Base-by-base conservation (phyloP, 495 filamentous ascomycete species). In the Penicillium diatomitis region DNA sequence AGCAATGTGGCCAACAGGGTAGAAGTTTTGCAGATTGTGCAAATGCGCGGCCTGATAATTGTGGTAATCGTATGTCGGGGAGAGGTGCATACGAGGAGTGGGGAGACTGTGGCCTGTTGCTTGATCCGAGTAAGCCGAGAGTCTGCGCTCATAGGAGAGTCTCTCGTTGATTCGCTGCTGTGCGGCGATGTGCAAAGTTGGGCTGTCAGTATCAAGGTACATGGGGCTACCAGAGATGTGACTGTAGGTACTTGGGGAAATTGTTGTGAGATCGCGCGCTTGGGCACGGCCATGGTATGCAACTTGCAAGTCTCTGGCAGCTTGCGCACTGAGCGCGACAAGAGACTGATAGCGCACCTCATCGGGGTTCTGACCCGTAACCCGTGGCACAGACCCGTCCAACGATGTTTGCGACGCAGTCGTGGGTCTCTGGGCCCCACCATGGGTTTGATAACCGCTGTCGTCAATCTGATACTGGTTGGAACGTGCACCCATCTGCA, bases 171-270 rank as follows among this genome's bases (percentile, higher is more conserved):
- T 48, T 41, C 66, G 67, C 20, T 20, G 12, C 63, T 62, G 29
- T 60, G 64, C 5, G 68, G 62, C 4, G 67, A 63, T 36, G 74
- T 71, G 12, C 74, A 70, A 47, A 69, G 72, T 38, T 77, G 66
- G 7, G 71, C 66, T 58, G 8, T 73, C 65, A 4, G 65, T 70
- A 0, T 67, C 65, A 10, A 74, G 67, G 53, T 79, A 82, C 48
- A 83, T 77, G 2, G 84, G 74, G 53, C 77, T 83, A 41, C 74
- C 77, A 20, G 20, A 20, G 43, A 82, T 71, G 5, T 77, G 77
- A 38, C 73, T 66, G 27, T 78, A 73, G 9, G 77, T 79, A 1
- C 73, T 72, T 2, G 81, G 77, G 4, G 82, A 83, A 47, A 68
- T 66, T 5, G 66, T 63, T 30, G 61, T 69, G 32, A 52, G 68